Base-by-base conservation (phyloP, 345 rosid genomes). In the Aquilaria sinensis region DNA sequence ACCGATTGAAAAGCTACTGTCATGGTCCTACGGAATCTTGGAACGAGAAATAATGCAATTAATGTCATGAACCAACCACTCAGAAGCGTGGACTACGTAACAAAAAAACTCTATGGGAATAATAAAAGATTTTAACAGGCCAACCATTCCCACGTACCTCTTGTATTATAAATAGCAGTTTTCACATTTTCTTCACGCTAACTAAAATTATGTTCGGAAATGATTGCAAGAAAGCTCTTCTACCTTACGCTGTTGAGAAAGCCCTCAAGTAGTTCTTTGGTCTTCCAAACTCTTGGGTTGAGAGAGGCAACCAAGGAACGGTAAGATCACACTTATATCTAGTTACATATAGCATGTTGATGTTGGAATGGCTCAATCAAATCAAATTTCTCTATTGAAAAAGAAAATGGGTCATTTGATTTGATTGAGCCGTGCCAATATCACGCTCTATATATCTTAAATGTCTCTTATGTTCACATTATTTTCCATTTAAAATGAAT, bases 381-480 rank as follows among this genome's bases (percentile, higher is more conserved):
- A 70, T 83, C 53, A 76, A 78, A 83, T 74, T 67, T 74, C 83
- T 70, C 75, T n/a, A 67, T 16, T 52, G n/a, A 11, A 16, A 9
- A 4, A 14, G 43, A 37, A 37, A 37, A 63, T 74, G 85, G 81
- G 78, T 76, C 73, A 55, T 80, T 80, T 80, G 60, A 75, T 83
- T 80, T 80, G 91, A 85, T 85, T 85, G 87, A 85, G 85, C 90
- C 90, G 87, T 71, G 90, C 90, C 83, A 85, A 82, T 85, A 82
- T 85, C 90, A 15, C 60, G 46, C 60, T 54, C 53, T 15, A 37
- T 37, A 2, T 6, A 37, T 2, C 3, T 1, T 9, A 37, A 37
- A 4, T 37, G 8, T 0, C 43, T 37, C 43, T 37, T 5, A 3
- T 37, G 23, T 23, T 37, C 1, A 37, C 43, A 37, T 2, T 37